A percentile compares a stretch with the other conserved stretches of the same genome.
phyloP scores from a whole-genome alignment of 805 yeast genomes.

The Metschnikowia drakensbergensis region DNA sequence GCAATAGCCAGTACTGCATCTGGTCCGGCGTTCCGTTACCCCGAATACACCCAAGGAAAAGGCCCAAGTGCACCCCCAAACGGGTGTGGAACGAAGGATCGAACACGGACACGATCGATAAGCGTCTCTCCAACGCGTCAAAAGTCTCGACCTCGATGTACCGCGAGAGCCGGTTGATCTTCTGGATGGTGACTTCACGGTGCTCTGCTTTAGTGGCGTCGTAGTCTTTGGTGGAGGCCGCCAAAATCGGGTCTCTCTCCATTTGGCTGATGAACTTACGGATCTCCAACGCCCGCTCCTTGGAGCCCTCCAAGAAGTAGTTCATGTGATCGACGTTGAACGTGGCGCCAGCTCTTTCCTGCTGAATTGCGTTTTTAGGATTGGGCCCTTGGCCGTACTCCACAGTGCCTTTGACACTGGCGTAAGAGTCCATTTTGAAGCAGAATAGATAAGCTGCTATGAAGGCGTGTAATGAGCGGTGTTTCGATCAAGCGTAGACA shows the following conservation, averaged over 20 bases:
- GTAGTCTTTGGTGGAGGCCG: conserved; percentile 51
- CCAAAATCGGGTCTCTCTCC: conserved; percentile 64
- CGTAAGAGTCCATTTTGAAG: conserved; percentile 2
- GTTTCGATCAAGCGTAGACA: no score
- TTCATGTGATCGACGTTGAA: conserved; percentile 41
- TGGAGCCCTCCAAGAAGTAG: conserved; percentile 54
- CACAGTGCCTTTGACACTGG: conserved; percentile 14
- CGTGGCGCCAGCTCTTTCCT: conserved; percentile 44
- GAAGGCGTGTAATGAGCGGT: no score
- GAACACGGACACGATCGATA: conserved; percentile 55
- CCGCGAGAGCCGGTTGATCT: conserved; percentile 56
- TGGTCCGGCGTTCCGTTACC: conserved; percentile 89
- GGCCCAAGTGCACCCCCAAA: conserved; percentile 82
- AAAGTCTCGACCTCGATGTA: conserved; percentile 52
- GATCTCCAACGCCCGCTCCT: conserved; percentile 39
- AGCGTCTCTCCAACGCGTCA: conserved; percentile 52
- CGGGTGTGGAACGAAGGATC: conserved; percentile 84
- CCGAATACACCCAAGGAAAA: conserved; percentile 73
- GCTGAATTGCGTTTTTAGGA: conserved; percentile 32
- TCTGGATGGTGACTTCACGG: conserved; percentile 56
- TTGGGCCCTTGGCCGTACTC: conserved; percentile 25
- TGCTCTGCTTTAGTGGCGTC: conserved; percentile 54
- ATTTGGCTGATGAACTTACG: conserved; percentile 52
- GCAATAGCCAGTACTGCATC: conserved; percentile 75
- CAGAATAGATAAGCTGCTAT: no score